Evolutionary conservation across 1,284 basidiomycete species (phyloP).

Genomic region (Papiliotrema laurentii): DNA sequence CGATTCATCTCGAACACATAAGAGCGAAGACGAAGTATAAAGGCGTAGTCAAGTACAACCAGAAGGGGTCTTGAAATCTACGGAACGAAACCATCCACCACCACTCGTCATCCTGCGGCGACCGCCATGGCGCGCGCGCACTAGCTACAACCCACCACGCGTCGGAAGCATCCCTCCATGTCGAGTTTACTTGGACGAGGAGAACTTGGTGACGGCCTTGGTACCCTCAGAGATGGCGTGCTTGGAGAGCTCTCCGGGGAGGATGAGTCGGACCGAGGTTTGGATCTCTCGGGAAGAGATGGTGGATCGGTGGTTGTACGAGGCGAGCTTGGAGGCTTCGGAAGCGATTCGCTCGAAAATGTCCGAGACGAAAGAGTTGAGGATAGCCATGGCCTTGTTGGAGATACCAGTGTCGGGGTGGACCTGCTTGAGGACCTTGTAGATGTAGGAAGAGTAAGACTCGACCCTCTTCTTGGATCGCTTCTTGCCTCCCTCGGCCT

Average conservation of each 20-base stretch:
- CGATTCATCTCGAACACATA: slow-evolving; percentile 1
- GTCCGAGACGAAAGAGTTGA: slow-evolving; percentile 90
- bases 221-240: slow-evolving; percentile 76
- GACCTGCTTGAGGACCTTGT: slow-evolving; percentile 66
- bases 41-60: not conserved
- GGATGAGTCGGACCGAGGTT: slow-evolving; percentile 83
- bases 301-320: slow-evolving; percentile 90
- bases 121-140: no score
- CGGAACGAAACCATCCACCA: not conserved
- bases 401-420: slow-evolving; percentile 93
- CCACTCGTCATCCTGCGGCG: not conserved
- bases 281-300: slow-evolving; percentile 93
- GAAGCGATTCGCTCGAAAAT: slow-evolving; percentile 90
- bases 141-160: not conserved
- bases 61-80: no score
- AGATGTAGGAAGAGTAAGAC: slow-evolving; percentile 91
- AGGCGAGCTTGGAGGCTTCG: slow-evolving; percentile 84
- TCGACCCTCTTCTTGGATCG: slow-evolving; percentile 82
- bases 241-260: slow-evolving; percentile 78
- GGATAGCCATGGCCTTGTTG: slow-evolving; percentile 93
- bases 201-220: slow-evolving; percentile 57
- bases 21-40: slow-evolving; percentile 1
- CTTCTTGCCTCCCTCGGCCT: slow-evolving; percentile 72
- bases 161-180: not conserved
- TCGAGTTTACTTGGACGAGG: slow-evolving; percentile 49